These are phyloP conservation scores for Suillus alpinus DNA, from an alignment of 768 basidiomycete species.

Conservation along the genomic window DNA sequence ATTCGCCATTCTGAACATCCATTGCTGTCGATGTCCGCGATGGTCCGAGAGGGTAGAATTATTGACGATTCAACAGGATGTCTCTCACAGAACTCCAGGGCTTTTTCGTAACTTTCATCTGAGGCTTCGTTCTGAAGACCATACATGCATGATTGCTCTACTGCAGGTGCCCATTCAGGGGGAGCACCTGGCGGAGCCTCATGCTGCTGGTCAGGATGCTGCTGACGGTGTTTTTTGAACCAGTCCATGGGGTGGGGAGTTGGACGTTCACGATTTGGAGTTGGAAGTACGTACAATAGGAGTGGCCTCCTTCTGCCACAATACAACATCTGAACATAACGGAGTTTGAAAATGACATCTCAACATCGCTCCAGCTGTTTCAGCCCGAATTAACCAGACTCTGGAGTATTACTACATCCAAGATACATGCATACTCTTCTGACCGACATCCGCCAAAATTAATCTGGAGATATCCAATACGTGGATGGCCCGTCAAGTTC, in stretches of 20 bases:
- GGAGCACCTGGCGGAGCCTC: conserved; percentile 22
- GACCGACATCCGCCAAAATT: conserved; percentile 73
- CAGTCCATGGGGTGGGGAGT: neutral
- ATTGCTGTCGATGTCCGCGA: conserved; percentile 47
- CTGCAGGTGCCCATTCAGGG: conserved; percentile 60
- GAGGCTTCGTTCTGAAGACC: conserved; percentile 58
- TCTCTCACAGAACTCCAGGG: conserved; percentile 46
- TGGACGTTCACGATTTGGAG: neutral
- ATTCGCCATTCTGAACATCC: conserved; percentile 57
- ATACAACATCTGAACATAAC: neutral
- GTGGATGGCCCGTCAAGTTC: too few relatives aligned
- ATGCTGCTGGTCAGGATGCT: neutral
- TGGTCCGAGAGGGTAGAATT: conserved; percentile 48
- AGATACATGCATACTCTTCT: conserved; percentile 70
- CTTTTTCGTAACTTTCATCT: conserved; percentile 51
- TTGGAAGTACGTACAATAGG: neutral
- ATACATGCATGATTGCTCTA: conserved; percentile 44
- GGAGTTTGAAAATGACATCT: neutral
- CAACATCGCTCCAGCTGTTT: too few relatives aligned
- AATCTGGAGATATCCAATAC: conserved; percentile 45
- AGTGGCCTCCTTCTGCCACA: neutral
- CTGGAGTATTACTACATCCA: too few relatives aligned
- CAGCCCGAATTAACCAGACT: too few relatives aligned
- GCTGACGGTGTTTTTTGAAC: neutral
- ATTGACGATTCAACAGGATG: conserved; percentile 40